Evolutionary conservation across 2,329 filamentous ascomycete genomes (phyloP).

Genomic region (Chaetomiaceae sp.): DNA sequence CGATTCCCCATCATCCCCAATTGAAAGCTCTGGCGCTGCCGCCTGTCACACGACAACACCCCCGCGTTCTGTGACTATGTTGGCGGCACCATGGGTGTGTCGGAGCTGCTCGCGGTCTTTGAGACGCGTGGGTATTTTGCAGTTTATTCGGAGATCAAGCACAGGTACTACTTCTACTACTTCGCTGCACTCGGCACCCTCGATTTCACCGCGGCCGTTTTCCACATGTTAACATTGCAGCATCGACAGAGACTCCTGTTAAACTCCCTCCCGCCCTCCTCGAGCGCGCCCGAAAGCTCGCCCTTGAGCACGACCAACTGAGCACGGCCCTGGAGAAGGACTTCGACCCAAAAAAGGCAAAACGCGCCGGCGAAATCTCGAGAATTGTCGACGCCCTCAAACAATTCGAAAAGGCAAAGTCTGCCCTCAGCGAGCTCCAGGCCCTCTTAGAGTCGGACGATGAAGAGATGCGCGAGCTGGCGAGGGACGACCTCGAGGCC

Average conservation of each 20-base stretch:
- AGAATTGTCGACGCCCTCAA: constrained; percentile 52
- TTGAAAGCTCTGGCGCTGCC: too few species aligned
- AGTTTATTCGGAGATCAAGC: constrained; percentile 40
- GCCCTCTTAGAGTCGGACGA: constrained; percentile 49
- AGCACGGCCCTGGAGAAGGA: constrained; percentile 44
- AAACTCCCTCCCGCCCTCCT: constrained; percentile 52
- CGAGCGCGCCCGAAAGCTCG: constrained; percentile 53
- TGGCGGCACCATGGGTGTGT: constrained; percentile 48
- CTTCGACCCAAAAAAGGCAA: constrained; percentile 55
- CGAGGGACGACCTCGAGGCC: constrained; percentile 72
- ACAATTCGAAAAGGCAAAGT: constrained; percentile 52
- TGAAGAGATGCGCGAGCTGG: constrained; percentile 69
- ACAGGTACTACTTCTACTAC: constrained; percentile 30
- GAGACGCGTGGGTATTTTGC: constrained; percentile 29
- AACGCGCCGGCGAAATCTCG: constrained; percentile 57
- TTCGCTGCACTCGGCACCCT: background rate
- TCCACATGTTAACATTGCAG: constrained; percentile 8
- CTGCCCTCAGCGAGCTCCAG: constrained; percentile 50
- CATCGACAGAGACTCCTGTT: constrained; percentile 27
- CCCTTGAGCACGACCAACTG: constrained; percentile 54
- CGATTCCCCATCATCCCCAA: background rate
- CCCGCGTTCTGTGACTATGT: constrained; percentile 29
- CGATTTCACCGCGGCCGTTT: too few species aligned
- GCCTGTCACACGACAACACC: constrained; percentile 10
- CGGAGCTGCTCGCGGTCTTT: constrained; percentile 42